Evolutionary conservation across 495 filamentous ascomycete genomes (phyloP).

Genomic region (Xylaria palmicola): DNA sequence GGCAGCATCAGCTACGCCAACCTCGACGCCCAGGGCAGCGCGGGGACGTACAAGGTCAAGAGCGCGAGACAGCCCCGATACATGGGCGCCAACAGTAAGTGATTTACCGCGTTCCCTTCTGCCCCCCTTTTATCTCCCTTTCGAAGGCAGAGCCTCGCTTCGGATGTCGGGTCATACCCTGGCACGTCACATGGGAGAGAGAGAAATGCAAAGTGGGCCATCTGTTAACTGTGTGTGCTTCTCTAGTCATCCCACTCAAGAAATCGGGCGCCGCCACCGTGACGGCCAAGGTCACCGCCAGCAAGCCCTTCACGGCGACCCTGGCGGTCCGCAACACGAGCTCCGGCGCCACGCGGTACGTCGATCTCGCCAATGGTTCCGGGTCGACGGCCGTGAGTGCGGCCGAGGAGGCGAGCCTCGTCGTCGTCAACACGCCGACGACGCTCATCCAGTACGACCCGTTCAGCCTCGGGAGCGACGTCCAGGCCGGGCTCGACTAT

Average conservation of each 20-base stretch:
- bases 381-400: slow-evolving; percentile 27
- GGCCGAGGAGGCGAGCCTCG: slow-evolving; percentile 42
- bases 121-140: neutral
- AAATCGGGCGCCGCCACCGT: slow-evolving; percentile 24
- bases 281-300: slow-evolving; percentile 26
- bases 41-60: slow-evolving; percentile 44
- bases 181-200: neutral
- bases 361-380: slow-evolving; percentile 24
- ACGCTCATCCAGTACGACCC: slow-evolving; percentile 42
- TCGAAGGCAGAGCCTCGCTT: neutral
- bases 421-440: slow-evolving; percentile 43
- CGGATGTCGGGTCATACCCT: neutral
- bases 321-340: slow-evolving; percentile 34
- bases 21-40: slow-evolving; percentile 32
- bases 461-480: slow-evolving; percentile 39
- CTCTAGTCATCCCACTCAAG: slow-evolving; percentile 33
- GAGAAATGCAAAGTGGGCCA: no score
- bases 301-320: slow-evolving; percentile 31
- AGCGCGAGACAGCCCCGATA: slow-evolving; percentile 40
- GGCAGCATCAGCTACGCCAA: slow-evolving; percentile 42
- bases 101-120: neutral
- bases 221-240: no score
- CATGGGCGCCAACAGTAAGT: slow-evolving; percentile 43
- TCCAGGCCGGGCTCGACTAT: slow-evolving; percentile 40
- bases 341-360: slow-evolving; percentile 28